Evolutionary conservation across 306 rosid genomes (phyloP).

Genomic region (Lablab purpureus): DNA sequence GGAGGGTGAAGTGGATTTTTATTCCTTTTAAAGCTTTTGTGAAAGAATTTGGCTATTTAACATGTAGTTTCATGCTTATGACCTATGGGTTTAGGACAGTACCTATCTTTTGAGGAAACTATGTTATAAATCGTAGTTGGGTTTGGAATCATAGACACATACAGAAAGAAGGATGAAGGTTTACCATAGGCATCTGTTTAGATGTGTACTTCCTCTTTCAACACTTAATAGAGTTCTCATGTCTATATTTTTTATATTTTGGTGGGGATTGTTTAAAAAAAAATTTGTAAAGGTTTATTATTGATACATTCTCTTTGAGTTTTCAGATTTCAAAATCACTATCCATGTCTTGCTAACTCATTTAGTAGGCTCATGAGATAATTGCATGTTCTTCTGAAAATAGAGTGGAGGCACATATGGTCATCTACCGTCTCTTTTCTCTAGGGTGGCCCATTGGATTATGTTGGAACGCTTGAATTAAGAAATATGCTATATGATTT

Average conservation of each 20-base stretch:
- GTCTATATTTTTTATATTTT: neutral
- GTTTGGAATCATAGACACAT: neutral
- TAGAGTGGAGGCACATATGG: neutral
- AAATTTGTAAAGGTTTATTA: neutral
- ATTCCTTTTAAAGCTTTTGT: too few species aligned
- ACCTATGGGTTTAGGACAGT: conserved; percentile 23
- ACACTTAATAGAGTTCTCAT: neutral
- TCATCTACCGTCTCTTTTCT: conserved; percentile 22
- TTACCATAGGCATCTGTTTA: neutral
- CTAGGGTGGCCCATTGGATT: conserved; percentile 16
- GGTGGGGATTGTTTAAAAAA: neutral
- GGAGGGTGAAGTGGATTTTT: too few species aligned
- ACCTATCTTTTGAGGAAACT: neutral
- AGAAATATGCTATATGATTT: conserved; percentile 3
- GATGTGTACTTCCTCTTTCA: conserved; percentile 2
- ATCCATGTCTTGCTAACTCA: conserved; percentile 10
- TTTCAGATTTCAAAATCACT: neutral
- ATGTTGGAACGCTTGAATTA: conserved; percentile 8
- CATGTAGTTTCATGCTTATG: neutral
- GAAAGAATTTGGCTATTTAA: too few species aligned
- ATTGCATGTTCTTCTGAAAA: conserved; percentile 20
- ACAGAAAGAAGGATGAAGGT: conserved; percentile 9
- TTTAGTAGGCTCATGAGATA: conserved; percentile 8
- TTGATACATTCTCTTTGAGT: neutral
- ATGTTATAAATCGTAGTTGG: neutral